Conservation (phyloP, 2,329 filamentous ascomycete genomes). For the Fusarium proliferatum region DNA sequence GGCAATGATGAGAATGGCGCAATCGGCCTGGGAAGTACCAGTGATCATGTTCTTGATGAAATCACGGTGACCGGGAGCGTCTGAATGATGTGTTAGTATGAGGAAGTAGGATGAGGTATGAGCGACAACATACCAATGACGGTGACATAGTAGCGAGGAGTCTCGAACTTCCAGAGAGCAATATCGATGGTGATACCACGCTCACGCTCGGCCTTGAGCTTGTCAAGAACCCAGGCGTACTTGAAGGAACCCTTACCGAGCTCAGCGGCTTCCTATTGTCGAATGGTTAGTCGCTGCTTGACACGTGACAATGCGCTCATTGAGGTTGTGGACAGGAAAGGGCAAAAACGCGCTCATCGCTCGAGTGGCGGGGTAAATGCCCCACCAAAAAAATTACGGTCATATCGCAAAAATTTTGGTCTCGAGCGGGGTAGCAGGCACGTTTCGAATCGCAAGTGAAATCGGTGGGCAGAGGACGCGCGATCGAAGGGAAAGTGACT, state of each 20-base stretch:
- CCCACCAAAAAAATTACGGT: slow-evolving; percentile 27
- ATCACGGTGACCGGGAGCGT: slow-evolving; percentile 99
- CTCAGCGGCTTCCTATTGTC: slow-evolving; percentile 90
- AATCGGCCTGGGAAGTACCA: slow-evolving; percentile 99
- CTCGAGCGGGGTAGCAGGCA: slow-evolving; percentile 18
- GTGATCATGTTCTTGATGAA: slow-evolving; percentile 99
- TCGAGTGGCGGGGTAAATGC: slow-evolving; percentile 36
- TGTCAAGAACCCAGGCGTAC: slow-evolving; percentile 99
- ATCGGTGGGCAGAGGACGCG: slow-evolving; percentile 21
- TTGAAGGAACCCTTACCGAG: slow-evolving; percentile 99
- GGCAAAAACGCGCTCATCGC: slow-evolving; percentile 15
- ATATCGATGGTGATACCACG: slow-evolving; percentile 99
- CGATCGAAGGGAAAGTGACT: slow-evolving; percentile 49
- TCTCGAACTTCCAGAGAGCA: slow-evolving; percentile 99
- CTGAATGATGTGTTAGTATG: slow-evolving; percentile 58
- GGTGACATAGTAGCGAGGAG: slow-evolving; percentile 96
- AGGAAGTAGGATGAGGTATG: neutral
- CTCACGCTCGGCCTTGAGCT: slow-evolving; percentile 99
- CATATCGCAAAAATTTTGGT: slow-evolving; percentile 30
- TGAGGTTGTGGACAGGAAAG: slow-evolving; percentile 7
- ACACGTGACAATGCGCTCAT: slow-evolving; percentile 19
- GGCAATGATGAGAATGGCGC: slow-evolving; percentile 99
- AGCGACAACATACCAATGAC: slow-evolving; percentile 80
- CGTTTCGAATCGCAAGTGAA: slow-evolving; percentile 20
- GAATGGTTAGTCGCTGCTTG: slow-evolving; percentile 30